A percentile compares a stretch with the other conserved stretches of the same genome.
phyloP scores from a whole-genome alignment of 768 basidiomycete genomes.

The Lentinus brumalis region DNA sequence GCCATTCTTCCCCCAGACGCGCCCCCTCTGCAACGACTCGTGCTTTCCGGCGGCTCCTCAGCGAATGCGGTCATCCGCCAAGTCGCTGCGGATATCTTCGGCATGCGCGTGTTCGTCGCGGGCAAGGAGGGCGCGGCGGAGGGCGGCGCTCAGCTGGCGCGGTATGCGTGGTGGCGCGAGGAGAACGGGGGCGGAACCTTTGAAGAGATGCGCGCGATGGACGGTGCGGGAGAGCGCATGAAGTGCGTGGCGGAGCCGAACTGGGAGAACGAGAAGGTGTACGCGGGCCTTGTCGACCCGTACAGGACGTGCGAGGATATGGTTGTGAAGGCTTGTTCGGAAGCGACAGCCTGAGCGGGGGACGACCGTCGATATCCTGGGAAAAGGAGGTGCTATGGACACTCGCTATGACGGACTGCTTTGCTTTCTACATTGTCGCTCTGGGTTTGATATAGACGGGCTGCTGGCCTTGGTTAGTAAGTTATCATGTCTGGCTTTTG shows the following conservation, averaged over 20 bases:
- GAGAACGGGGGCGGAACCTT: conserved; percentile 50
- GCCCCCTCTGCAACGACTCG: conserved; percentile 60
- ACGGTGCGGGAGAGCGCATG: conserved; percentile 52
- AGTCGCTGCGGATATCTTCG: conserved; percentile 77
- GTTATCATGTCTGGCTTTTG: too few relatives aligned
- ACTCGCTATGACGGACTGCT: too few relatives aligned
- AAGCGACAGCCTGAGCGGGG: too few relatives aligned
- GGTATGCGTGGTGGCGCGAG: conserved; percentile 69
- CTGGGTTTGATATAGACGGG: too few relatives aligned
- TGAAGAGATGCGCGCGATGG: conserved; percentile 61
- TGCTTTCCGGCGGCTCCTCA: conserved; percentile 79
- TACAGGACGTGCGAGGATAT: conserved; percentile 62
- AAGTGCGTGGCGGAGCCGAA: conserved; percentile 64
- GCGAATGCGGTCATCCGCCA: conserved; percentile 73
- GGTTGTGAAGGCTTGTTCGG: conserved; percentile 26
- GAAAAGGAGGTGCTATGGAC: too few relatives aligned
- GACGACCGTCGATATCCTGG: too few relatives aligned
- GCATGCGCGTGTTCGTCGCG: conserved; percentile 71
- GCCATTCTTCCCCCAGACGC: conserved; percentile 65
- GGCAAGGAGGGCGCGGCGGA: conserved; percentile 69
- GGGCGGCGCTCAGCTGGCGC: conserved; percentile 73
- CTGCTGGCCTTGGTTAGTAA: too few relatives aligned
- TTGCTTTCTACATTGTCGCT: too few relatives aligned
- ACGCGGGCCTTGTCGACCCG: conserved; percentile 51
- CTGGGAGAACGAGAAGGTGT: conserved; percentile 46